Base-by-base conservation (phyloP, 2,329 filamentous ascomycete genomes). In the Fusarium tricinctum region DNA sequence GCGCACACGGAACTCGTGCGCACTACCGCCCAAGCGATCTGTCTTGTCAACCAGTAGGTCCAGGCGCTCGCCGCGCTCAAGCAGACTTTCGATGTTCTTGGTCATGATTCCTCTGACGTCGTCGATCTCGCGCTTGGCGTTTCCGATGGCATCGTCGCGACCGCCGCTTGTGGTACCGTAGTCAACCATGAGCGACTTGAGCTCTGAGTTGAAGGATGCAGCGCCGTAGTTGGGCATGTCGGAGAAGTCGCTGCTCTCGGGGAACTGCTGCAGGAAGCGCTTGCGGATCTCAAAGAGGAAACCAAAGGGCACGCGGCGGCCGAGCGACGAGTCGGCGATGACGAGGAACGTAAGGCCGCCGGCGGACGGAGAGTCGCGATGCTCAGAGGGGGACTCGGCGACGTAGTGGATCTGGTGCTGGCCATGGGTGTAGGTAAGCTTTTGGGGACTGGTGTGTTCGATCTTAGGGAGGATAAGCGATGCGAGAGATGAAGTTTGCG, bases 41-140 rank as follows among this genome's bases (percentile, higher is more conserved):
- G 97, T 99, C 88, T 99, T 97, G 79, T 98, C 94, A 22, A 99
- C 94, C 45, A 99, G 82, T 71, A 97, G 80, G 81, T 97, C 94
- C 76, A 99, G 95, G 68, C 95, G 86, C 86, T 99, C 96, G 38
- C 96, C 94, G 33, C 94, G 85, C 85, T 97, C 93, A 40, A 97
- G 82, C 68, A 97, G 86, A 52, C 92, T 88, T 84, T 97, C 94
- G 70, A 97, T 97, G 78, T 97, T 97, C 82, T 94, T 90, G 58
- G 93, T 97, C 94, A 97, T 97, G 78, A 97, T 97, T 68, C 94
- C 92, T 57, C 92, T 84, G 51, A 97, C 94, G 75, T 93, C 94
- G 70, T 97, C 94, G 73, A 99, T 97, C 81, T 98, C 96, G 58
- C 89, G 86, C 80, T 93, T 91, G 38, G 93, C 95, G 65, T 92